Evolutionary conservation across 2,329 filamentous ascomycete species (phyloP), one percentile per base, ranked within the genome.

Genomic region (Hymenoscyphus salicellus): DNA sequence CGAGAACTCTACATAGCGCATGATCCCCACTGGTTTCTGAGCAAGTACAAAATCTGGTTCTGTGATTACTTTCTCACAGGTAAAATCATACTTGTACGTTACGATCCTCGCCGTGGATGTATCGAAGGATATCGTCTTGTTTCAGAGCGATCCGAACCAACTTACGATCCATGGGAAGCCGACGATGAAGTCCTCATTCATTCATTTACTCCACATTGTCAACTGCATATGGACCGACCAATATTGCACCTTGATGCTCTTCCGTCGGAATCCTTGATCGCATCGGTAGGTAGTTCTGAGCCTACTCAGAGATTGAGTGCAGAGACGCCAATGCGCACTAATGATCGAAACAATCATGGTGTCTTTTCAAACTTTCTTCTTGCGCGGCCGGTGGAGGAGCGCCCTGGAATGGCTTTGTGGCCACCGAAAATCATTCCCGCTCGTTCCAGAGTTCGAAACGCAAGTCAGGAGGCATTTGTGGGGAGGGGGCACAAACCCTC

Each of bases 21-120:
- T 74, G 84, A 95, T 68, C 89, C 89, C 0, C 86, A 89, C 71
- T 97, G 93, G 93, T 97, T 96, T 72, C 81, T 97, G 0, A 83
- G 91, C 0, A 86, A 85, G 60, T 82, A 91, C 74, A 93, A 91
- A 76, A 81, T 97, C 68, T 97, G 93, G 93, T 94, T 97, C 73
- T 85, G 87, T 65, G 92, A 97, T 76, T 83, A 81, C 1, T 84
- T 88, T 33, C 82, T 92, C 58, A 88, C 84, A 1, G 93, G 93
- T 0, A 90, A 89, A 74, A 77, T 97, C 52, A 82, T 96, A 30
- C 73, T 97, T 46, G 83, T 84, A n/a, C 87, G 90, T 14, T 97
- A 93, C 73, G 87, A 97, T 74, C 84, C 87, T 56, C 79, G 84
- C 3, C 82, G 86, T 55, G 90, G 89, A 17, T 88, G 87, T 70